phyloP scores from a whole-genome alignment of 1,284 basidiomycete species.

The Vanrija humicola region DNA sequence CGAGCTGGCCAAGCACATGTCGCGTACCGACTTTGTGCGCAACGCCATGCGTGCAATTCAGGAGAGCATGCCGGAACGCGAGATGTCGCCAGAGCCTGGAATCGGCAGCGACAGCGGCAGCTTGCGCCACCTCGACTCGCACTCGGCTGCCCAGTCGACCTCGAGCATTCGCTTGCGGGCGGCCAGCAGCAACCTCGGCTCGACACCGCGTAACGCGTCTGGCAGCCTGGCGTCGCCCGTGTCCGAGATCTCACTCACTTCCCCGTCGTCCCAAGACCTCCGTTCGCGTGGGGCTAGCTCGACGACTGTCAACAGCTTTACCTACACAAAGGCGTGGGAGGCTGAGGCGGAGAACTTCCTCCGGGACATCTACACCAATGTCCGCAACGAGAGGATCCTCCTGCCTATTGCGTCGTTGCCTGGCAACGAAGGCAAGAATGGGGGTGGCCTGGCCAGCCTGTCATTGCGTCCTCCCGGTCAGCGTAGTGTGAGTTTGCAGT shows the following conservation, averaged over 20 bases:
- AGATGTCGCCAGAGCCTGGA: conserved; percentile 59
- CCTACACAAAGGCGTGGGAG: conserved; percentile 60
- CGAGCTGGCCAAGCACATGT: conserved; percentile 85
- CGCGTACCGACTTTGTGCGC: conserved; percentile 82
- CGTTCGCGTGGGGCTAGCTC: conserved; percentile 25
- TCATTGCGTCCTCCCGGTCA: no score
- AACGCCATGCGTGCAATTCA: conserved; percentile 84
- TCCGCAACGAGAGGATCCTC: conserved; percentile 85
- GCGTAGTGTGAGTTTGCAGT: no score
- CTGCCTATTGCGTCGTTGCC: conserved; percentile 58
- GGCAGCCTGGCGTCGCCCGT: conserved; percentile 24
- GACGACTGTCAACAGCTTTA: conserved; percentile 34
- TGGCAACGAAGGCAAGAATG: no score
- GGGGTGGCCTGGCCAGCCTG: no score
- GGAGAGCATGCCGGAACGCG: conserved; percentile 36
- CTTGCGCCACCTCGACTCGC: conserved; percentile 23
- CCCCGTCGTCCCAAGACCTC: conserved; percentile 19
- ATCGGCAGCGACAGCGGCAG: conserved; percentile 64
- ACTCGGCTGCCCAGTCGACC: conserved; percentile 20
- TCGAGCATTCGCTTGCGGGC: conserved; percentile 18
- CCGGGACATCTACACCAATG: conserved; percentile 90
- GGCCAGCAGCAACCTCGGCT: conserved; percentile 6
- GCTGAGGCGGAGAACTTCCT: conserved; percentile 75
- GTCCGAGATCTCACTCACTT: conserved; percentile 8
- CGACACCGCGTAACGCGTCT: conserved; percentile 29